These are phyloP conservation scores for Sphaerosporella brunnea DNA, from an alignment of 495 filamentous ascomycete genomes.

Conservation along the genomic window DNA sequence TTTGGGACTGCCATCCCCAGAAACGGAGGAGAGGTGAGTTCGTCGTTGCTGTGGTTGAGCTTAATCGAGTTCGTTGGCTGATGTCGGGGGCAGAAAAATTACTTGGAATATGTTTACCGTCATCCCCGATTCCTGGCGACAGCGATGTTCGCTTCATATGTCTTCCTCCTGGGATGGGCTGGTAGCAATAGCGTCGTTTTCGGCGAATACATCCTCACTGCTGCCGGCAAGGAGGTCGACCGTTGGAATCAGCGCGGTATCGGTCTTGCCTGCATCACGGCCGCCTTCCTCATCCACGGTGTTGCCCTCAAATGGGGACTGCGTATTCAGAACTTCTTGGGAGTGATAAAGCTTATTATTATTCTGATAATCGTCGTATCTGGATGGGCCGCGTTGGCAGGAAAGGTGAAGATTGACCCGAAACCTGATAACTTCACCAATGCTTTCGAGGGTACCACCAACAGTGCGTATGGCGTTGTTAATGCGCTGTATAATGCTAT, in stretches of 20 bases:
- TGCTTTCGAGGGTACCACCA: slow-evolving; percentile 31
- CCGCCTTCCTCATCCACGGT: slow-evolving; percentile 44
- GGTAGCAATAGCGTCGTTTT: slow-evolving; percentile 49
- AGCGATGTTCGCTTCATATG: slow-evolving; percentile 46
- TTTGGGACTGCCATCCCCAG: slow-evolving; percentile 5
- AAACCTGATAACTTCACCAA: slow-evolving; percentile 43
- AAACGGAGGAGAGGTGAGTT: slow-evolving; percentile 10
- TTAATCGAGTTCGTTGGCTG: too few relatives aligned
- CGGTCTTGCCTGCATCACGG: slow-evolving; percentile 31
- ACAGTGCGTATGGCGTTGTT: slow-evolving; percentile 30
- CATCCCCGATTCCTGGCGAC: slow-evolving; percentile 51
- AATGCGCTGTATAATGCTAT: slow-evolving; percentile 35
- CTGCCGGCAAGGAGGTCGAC: slow-evolving; percentile 39
- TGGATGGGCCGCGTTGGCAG: slow-evolving; percentile 32
- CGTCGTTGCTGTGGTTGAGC: too few relatives aligned
- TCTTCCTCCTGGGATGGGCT: slow-evolving; percentile 45
- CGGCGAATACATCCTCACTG: slow-evolving; percentile 50
- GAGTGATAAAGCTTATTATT: slow-evolving; percentile 50
- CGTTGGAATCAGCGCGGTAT: slow-evolving; percentile 48
- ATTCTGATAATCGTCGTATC: slow-evolving; percentile 39
- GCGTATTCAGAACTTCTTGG: slow-evolving; percentile 46
- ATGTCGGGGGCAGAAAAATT: slow-evolving; percentile 58
- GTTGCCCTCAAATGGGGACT: slow-evolving; percentile 46
- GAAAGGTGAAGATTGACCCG: slow-evolving; percentile 32
- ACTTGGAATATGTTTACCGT: slow-evolving; percentile 59